phyloP scores from a whole-genome alignment of 345 rosid species.

The Angophora floribunda region DNA sequence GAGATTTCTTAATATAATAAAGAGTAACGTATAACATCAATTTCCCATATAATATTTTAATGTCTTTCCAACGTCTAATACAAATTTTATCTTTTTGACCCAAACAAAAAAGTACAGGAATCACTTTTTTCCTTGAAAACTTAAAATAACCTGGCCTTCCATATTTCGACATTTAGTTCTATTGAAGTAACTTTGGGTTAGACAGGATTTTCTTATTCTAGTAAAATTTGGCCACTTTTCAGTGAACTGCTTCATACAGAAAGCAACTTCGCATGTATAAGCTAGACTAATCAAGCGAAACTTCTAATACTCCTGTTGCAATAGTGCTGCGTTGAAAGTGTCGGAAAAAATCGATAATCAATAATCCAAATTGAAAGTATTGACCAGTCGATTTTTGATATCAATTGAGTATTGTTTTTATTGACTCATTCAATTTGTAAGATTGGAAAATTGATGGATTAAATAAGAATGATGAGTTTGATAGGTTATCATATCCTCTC shows the following conservation, averaged over 20 bases:
- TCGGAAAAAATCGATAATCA: background rate
- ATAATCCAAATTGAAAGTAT: background rate
- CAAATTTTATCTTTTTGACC: background rate
- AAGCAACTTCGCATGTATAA: background rate
- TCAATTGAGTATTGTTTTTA: background rate
- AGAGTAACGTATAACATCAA: background rate
- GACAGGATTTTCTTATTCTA: background rate
- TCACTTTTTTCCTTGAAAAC: background rate
- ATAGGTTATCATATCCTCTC: background rate
- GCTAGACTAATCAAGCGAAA: background rate
- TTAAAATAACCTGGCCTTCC: background rate
- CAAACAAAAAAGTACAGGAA: background rate
- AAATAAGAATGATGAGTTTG: background rate
- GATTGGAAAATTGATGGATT: background rate
- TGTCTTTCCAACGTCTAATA: background rate
- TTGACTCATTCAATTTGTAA: background rate
- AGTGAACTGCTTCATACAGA: background rate
- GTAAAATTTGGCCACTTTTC: fast-evolving
- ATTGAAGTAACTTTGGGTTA: fast-evolving
- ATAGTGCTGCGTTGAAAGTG: background rate
- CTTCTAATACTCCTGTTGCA: background rate
- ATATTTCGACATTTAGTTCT: background rate
- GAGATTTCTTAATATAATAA: background rate
- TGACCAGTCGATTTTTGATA: background rate
- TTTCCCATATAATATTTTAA: background rate